Evolutionary conservation across 2,329 filamentous ascomycete species (phyloP), one percentile per base, ranked within the genome.

Genomic region (Eutypella sp.): DNA sequence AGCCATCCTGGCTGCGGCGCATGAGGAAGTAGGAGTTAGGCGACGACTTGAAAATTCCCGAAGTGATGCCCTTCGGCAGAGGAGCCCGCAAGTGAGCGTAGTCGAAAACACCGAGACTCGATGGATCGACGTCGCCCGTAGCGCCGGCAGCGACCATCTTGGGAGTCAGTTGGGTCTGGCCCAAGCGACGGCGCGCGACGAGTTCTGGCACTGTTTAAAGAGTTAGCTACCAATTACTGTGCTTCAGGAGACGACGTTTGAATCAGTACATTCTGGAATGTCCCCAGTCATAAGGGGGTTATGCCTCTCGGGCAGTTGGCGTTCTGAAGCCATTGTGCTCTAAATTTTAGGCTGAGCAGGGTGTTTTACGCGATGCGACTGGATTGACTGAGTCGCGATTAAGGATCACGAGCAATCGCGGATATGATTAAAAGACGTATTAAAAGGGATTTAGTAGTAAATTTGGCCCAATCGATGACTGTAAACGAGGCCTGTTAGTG

Each of bases 21-120:
- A 99, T 99, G 57, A 99, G 73, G 67, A 97, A 99, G 70, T 99
- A 99, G 56, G 89, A 93, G 65, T 89, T 89, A 5, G 93, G 92
- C 63, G 84, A 84, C 48, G 84, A 85, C 60, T 88, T 85, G 74
- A 97, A 97, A 60, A 99, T 95, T 62, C 93, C 93, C 5, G 91
- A 96, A 23, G 84, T 81, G 56, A 97, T 84, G 53, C 93, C 90
- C 68, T 91, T 93, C 41, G 93, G 93, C 40, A 99, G 73, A 13
- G 93, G 92, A 49, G 91, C 92, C 61, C 92, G 87, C 41, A 99
- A 77, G 65, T 99, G 93, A 54, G 91, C 92, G 67, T 99, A 99
- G 68, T 97, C 93, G 65, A 99, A 96, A 40, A 85, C 82, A 42
- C 89, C 89, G 49, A 93, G 74, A 56, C 85, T 83, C 55, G 85